Percentiles rank a stretch among this genome's conserved stretches.
Evolutionary conservation across 176 grass and related monocot species (phyloP).

Genomic region (Echinochloa phyllopogon): DNA sequence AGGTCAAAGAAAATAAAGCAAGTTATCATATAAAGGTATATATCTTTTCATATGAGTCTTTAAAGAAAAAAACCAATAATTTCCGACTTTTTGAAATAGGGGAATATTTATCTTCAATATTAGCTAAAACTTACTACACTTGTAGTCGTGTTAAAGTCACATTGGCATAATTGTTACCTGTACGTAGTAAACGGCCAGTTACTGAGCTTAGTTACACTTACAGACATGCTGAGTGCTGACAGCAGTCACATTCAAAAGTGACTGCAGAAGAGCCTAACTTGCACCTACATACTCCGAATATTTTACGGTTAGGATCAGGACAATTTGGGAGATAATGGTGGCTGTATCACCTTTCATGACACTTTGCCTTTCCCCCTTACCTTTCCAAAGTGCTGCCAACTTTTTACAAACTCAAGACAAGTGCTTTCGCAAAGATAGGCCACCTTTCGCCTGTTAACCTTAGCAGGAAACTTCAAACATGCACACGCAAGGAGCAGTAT

Average conservation of each 20-base stretch:
- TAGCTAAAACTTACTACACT: neutral
- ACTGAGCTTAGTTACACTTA: neutral
- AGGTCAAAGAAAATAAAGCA: neutral
- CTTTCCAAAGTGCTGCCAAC: slow-evolving; percentile 60
- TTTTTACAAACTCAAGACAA: slow-evolving; percentile 61
- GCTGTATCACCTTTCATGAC: slow-evolving; percentile 38
- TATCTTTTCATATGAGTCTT: neutral
- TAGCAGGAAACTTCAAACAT: slow-evolving; percentile 42
- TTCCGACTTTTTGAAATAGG: neutral
- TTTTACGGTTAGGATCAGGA: slow-evolving; percentile 44
- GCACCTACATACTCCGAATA: neutral
- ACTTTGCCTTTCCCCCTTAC: slow-evolving; percentile 40
- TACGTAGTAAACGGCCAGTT: neutral
- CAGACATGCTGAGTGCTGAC: slow-evolving; percentile 5
- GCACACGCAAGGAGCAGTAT: neutral
- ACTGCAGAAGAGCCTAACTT: slow-evolving; percentile 22
- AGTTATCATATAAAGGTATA: neutral
- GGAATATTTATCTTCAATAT: neutral
- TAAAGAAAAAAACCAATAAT: neutral
- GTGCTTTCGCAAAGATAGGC: slow-evolving; percentile 50
- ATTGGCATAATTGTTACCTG: neutral
- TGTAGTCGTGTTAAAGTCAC: neutral
- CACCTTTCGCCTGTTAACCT: slow-evolving; percentile 39
- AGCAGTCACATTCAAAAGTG: neutral
- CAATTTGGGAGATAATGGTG: slow-evolving; percentile 52